Evolutionary conservation across 2,329 filamentous ascomycete species (phyloP), one percentile per base, ranked within the genome.

Genomic region (Stenocarpella maydis): DNA sequence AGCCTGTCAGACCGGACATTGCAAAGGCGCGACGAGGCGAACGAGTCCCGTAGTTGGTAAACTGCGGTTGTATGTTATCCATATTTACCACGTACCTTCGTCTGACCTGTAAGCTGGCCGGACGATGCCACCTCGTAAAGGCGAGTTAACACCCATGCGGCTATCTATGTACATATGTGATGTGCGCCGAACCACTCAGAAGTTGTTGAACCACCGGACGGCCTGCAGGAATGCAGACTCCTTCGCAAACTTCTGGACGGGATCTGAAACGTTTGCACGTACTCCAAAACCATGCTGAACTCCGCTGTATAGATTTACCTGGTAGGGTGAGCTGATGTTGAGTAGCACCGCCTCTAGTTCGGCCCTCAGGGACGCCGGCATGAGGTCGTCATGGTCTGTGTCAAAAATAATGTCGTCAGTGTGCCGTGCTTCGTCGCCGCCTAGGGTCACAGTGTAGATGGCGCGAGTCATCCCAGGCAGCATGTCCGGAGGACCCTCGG

Each of bases 181-280:
- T 12, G 1, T 12, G 1, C 8, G 4, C 12, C 1, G 12, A 49
- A 6, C 1, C 7, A 1, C 28, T 63, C 8, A 63, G 43, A 60
- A 67, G 39, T 55, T 67, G 60, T 67, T 60, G 31, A 70, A 70
- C 68, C 68, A 70, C 24, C 65, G 52, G 19, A 70, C 55, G n/a
- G 68, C 68, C 37, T 70, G 68, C 24, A 63, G 26, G 31, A 70
- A 70, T 1, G 68, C 68, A 54, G 65, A 63, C 28, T 70, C 68
- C 55, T 70, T 70, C 17, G 64, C 68, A 43, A 66, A 68, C 43
- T 55, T 60, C 31, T 70, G 68, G 4, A 63, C 55, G 19, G 65
- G 65, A 19, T 68, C 68, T n/a, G 68, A 68, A 12, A 52, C 39
- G 15, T 70, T 67, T 4, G 53, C 54, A 8, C 68, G 68, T 19